A percentile compares a stretch with the other conserved stretches of the same genome.
Conservation (phyloP, 2,329 filamentous ascomycete species). For the Cercospora zeae-maydis region DNA sequence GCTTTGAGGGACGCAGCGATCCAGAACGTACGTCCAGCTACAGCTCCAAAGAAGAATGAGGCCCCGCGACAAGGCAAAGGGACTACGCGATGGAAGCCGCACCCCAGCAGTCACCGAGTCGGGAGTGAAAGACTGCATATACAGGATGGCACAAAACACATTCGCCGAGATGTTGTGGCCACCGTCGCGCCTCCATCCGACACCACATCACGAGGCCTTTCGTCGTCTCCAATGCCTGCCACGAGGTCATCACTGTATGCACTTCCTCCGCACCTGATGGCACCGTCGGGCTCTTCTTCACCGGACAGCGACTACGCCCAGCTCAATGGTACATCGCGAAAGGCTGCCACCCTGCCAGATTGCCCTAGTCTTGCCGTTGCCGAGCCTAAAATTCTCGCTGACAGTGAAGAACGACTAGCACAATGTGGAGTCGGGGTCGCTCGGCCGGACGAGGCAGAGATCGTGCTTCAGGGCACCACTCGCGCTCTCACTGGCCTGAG, state of each 20-base stretch:
- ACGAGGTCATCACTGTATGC: background rate
- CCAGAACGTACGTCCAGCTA: background rate
- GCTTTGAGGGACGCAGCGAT: background rate
- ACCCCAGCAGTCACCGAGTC: slow-evolving; percentile 1
- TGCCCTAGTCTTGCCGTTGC: background rate
- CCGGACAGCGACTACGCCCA: background rate
- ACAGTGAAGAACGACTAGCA: background rate
- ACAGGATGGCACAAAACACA: background rate
- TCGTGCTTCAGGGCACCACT: background rate
- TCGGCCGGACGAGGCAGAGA: background rate
- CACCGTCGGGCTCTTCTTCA: slow-evolving; percentile 10
- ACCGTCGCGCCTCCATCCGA: background rate
- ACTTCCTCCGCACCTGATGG: slow-evolving; percentile 14
- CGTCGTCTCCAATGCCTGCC: background rate
- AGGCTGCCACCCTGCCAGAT: background rate
- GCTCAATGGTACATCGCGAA: background rate
- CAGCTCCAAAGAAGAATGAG: background rate
- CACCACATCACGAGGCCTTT: background rate
- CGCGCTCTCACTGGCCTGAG: background rate
- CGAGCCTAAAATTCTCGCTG: background rate
- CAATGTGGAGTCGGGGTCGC: no score
- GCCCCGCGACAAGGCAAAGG: background rate
- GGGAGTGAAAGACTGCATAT: background rate
- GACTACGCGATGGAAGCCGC: slow-evolving; percentile 14
- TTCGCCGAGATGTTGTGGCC: background rate